These are phyloP conservation scores for Penstemon davidsonii DNA, from an alignment of 257 asterid species.

Conservation along the genomic window DNA sequence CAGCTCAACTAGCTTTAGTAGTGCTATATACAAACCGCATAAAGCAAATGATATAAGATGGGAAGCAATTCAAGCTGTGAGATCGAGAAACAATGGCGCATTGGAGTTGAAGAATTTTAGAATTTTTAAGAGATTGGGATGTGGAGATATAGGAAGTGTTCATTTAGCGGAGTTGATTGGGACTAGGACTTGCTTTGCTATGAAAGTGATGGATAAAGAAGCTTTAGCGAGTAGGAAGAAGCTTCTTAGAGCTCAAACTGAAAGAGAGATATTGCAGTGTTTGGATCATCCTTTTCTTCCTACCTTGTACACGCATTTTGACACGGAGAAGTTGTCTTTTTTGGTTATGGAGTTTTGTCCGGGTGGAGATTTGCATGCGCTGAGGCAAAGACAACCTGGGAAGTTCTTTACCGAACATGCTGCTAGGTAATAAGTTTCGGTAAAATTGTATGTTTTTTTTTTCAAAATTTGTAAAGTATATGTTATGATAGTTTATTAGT, in stretches of 20 bases:
- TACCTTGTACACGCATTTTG: slow-evolving; percentile 56
- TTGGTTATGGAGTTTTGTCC: slow-evolving; percentile 67
- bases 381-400: slow-evolving; percentile 61
- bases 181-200: slow-evolving; percentile 51
- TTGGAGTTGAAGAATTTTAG: slow-evolving; percentile 54
- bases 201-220: slow-evolving; percentile 68
- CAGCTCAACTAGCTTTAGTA: slow-evolving; percentile 56
- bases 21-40: slow-evolving; percentile 56
- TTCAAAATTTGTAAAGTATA: no score
- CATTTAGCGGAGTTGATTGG: slow-evolving; percentile 61
- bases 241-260: slow-evolving; percentile 60
- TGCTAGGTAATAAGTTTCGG: slow-evolving; percentile 44
- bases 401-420: slow-evolving; percentile 63
- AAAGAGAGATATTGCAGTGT: slow-evolving; percentile 53
- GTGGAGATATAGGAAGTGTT: slow-evolving; percentile 66
- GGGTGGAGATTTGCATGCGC: slow-evolving; percentile 61
- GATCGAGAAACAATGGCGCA: slow-evolving; percentile 42
- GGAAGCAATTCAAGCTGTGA: slow-evolving; percentile 58
- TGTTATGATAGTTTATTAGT: no score
- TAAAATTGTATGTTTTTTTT: neutral
- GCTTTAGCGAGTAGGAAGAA: slow-evolving; percentile 56
- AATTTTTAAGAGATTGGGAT: slow-evolving; percentile 58
- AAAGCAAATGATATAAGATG: slow-evolving; percentile 54
- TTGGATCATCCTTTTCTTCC: slow-evolving; percentile 68
- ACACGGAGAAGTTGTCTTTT: slow-evolving; percentile 55